Evolutionary conservation across 768 basidiomycete genomes (phyloP).

Genomic region (Nidularia pulvinata): DNA sequence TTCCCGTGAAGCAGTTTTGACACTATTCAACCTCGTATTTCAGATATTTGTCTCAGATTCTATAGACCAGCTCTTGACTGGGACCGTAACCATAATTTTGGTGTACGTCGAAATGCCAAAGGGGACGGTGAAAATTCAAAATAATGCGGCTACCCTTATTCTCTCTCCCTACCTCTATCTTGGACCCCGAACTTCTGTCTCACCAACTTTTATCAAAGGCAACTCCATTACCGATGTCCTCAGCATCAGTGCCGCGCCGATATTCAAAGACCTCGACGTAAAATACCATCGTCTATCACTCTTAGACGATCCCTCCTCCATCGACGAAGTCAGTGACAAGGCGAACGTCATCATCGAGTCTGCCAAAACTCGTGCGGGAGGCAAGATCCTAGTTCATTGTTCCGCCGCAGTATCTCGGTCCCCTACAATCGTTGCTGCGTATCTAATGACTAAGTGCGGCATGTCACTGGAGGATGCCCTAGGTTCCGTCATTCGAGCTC

Average conservation of each 20-base stretch:
- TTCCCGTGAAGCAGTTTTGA: too few species aligned
- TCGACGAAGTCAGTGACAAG: conserved; percentile 17
- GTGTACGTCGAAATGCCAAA: too few species aligned
- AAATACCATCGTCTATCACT: conserved; percentile 36
- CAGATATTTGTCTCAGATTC: too few species aligned
- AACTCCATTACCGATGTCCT: conserved; percentile 36
- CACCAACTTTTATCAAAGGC: conserved; percentile 29
- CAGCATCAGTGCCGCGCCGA: conserved; percentile 34
- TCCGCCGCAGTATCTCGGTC: conserved; percentile 44
- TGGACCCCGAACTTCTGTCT: conserved; percentile 37
- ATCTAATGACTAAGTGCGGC: conserved; percentile 30
- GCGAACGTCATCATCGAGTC: conserved; percentile 27
- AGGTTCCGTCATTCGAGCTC: conserved; percentile 23
- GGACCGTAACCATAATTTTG: too few species aligned
- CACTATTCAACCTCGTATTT: too few species aligned
- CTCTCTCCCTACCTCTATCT: conserved; percentile 29
- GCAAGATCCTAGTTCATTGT: conserved; percentile 42
- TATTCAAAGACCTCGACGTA: conserved; percentile 19
- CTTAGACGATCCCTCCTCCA: conserved; percentile 26
- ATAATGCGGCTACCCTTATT: conserved; percentile 2
- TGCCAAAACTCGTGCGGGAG: conserved; percentile 17
- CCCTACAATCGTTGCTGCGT: conserved; percentile 36
- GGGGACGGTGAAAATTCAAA: too few species aligned
- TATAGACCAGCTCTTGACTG: too few species aligned
- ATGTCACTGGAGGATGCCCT: conserved; percentile 37